Conservation (phyloP, 805 yeast species). For the Barnettozyma pratensis region DNA sequence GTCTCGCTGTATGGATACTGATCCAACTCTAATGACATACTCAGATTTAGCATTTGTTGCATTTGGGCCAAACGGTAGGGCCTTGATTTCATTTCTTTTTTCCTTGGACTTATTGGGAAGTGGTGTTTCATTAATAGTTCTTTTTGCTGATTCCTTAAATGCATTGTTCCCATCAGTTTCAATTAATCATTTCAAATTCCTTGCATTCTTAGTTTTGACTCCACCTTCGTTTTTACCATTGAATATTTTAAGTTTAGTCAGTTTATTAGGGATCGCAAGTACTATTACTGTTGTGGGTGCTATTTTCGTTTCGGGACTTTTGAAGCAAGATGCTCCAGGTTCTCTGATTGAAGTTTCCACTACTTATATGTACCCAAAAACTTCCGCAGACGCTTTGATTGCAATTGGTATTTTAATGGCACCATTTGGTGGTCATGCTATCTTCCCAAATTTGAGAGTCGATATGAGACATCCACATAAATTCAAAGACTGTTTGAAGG, state of each 20-base stretch:
- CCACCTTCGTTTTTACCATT: conserved; percentile 82
- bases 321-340: conserved; percentile 63
- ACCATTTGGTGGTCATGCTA: conserved; percentile 84
- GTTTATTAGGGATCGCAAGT: conserved; percentile 65
- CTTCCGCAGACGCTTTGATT: conserved; percentile 45
- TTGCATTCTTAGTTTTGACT: conserved; percentile 66
- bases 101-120: conserved; percentile 75
- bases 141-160: conserved; percentile 81
- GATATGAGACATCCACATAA: conserved; percentile 68
- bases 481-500: conserved; percentile 46
- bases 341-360: conserved; percentile 60
- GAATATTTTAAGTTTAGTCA: conserved; percentile 61
- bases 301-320: conserved; percentile 58
- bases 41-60: conserved; percentile 88
- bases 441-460: conserved; percentile 65
- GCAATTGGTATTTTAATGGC: conserved; percentile 68
- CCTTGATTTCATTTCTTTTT: conserved; percentile 67
- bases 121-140: conserved; percentile 74
- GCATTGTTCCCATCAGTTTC: conserved; percentile 57
- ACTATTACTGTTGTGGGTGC: conserved; percentile 60
- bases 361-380: conserved; percentile 62
- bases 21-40: conserved; percentile 75
- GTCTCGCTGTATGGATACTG: conserved; percentile 73
- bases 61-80: conserved; percentile 71
- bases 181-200: conserved; percentile 51